Conservation (phyloP, 1,284 basidiomycete genomes). For the Marasmius sp. region DNA sequence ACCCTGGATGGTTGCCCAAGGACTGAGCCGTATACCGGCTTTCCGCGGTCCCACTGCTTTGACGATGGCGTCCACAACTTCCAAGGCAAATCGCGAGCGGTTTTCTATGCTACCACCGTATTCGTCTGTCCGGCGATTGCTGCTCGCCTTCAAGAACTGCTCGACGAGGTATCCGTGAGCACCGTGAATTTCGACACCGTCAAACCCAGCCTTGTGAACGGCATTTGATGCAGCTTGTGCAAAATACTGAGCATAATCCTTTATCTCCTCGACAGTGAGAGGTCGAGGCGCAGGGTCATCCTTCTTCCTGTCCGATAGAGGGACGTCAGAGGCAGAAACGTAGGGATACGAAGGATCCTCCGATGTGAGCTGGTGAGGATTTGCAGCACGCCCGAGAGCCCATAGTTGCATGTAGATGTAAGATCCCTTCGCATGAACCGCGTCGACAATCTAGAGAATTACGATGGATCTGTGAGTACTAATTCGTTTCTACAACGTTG, state of each 20-base stretch:
- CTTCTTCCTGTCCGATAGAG: conserved; percentile 2
- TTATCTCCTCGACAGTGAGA: conserved; percentile 33
- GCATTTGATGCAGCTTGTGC: conserved; percentile 35
- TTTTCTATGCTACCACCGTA: conserved; percentile 51
- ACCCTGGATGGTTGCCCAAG: conserved; percentile 34
- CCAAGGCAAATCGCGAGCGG: conserved; percentile 38
- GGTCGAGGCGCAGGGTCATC: conserved; percentile 13
- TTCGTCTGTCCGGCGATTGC: conserved; percentile 47
- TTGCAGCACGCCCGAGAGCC: conserved; percentile 42
- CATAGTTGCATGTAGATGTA: conserved; percentile 46
- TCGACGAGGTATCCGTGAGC: conserved; percentile 38
- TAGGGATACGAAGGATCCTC: conserved; percentile 17
- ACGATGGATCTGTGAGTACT: not conserved
- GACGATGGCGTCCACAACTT: conserved; percentile 35
- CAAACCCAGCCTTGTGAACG: conserved; percentile 25
- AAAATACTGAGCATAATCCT: conserved; percentile 32
- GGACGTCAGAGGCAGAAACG: conserved; percentile 17
- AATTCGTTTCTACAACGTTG: not conserved
- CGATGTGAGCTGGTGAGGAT: conserved; percentile 24
- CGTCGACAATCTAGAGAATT: conserved; percentile 24
- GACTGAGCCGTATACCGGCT: conserved; percentile 39
- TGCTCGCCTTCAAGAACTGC: conserved; percentile 35
- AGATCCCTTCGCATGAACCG: conserved; percentile 40
- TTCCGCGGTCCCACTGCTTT: conserved; percentile 34
- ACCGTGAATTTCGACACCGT: conserved; percentile 32